Evolutionary conservation across 176 grass and related monocot genomes (phyloP).

Genomic region (Zizania latifolia): DNA sequence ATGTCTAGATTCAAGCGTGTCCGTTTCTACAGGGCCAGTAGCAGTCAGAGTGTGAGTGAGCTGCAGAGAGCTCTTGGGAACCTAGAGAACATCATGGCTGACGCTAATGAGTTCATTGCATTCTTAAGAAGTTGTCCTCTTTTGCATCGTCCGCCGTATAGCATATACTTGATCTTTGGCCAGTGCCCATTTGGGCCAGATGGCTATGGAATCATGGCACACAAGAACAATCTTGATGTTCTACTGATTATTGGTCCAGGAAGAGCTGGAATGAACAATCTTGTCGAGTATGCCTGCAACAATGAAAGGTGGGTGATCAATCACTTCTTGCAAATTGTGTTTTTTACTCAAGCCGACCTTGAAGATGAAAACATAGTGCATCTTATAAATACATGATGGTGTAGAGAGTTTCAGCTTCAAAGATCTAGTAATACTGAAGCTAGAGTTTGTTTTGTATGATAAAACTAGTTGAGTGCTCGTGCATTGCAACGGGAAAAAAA

Average conservation of each 20-base stretch:
- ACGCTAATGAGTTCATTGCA: background rate
- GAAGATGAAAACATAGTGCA: background rate
- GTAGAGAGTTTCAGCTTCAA: too few relatives aligned
- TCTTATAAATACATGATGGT: too few relatives aligned
- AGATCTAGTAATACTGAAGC: too few relatives aligned
- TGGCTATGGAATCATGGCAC: background rate
- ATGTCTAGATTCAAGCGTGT: background rate
- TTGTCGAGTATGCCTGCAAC: slow-evolving; percentile 10
- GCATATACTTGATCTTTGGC: background rate
- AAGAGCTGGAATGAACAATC: slow-evolving; percentile 23
- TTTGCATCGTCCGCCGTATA: background rate
- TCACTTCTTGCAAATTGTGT: background rate
- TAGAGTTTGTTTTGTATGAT: too few relatives aligned
- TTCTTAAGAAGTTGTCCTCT: background rate
- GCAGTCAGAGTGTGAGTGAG: background rate
- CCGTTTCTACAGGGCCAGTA: background rate
- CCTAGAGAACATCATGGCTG: background rate
- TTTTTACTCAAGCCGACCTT: background rate
- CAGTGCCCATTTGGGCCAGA: slow-evolving; percentile 3
- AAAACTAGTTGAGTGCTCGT: too few relatives aligned
- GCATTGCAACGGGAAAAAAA: too few relatives aligned
- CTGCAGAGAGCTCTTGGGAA: background rate
- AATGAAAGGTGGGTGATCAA: slow-evolving; percentile 4
- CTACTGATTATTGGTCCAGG: background rate
- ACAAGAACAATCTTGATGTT: background rate